Percentiles rank a stretch among this genome's conserved stretches.
Conservation (phyloP, 345 rosid genomes). For the Rhodomyrtus tomentosa region DNA sequence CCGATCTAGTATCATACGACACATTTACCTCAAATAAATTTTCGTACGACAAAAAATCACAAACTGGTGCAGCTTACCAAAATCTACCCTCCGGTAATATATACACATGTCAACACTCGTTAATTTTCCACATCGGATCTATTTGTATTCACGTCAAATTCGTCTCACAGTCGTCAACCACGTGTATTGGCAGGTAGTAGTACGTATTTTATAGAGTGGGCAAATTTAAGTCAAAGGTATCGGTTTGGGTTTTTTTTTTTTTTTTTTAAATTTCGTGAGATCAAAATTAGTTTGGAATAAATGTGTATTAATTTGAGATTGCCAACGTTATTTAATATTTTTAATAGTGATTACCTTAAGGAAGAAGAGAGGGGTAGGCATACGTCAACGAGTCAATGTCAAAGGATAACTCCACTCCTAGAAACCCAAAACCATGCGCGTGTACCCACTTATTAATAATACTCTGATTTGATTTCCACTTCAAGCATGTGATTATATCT, state of each 20-base stretch:
- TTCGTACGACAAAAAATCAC: not conserved
- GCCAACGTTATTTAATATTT: not conserved
- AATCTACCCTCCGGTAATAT: not conserved
- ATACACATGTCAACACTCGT: not conserved
- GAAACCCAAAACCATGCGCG: not conserved
- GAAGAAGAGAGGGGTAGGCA: not conserved
- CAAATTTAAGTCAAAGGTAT: not conserved
- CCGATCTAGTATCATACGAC: not conserved
- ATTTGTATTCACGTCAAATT: not conserved
- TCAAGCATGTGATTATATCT: no score
- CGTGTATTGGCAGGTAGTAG: not conserved
- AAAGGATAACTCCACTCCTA: not conserved
- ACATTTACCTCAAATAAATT: not conserved
- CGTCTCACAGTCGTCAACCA: not conserved
- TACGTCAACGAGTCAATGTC: not conserved
- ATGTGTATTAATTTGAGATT: not conserved
- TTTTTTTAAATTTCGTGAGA: no score
- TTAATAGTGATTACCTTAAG: not conserved
- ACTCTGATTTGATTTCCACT: no score
- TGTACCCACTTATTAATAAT: no score
- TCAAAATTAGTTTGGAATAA: not conserved
- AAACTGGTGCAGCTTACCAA: not conserved
- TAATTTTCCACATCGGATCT: not conserved
- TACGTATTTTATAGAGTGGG: not conserved
- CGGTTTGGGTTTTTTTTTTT: not conserved